Evolutionary conservation across 768 basidiomycete species (phyloP), one percentile per base, ranked within the genome.

Genomic region (Baorangia bicolor): DNA sequence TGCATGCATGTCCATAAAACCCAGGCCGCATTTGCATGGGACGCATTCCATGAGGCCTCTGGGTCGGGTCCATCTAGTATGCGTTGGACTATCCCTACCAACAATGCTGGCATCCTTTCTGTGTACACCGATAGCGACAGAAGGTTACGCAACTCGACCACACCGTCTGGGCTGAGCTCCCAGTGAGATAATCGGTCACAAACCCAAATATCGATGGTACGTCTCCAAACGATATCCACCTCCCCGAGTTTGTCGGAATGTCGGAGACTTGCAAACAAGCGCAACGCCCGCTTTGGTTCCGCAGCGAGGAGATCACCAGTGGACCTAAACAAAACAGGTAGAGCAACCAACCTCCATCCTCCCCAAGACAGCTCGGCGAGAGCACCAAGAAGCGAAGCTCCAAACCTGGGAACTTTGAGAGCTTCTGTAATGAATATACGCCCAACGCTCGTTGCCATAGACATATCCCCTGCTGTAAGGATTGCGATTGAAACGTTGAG

Each of bases 301-400:
- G 61, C 55, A 27, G 81, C 74, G 14, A 85, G 62, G 21, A 85
- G 63, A 44, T 75, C 75, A 4, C 75, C 70, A 2, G 80, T 81
- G 30, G 75, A 73, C 60, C 81, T 82, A 14, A 84, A 62, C n/a
- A 90, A 64, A 13, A 77, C 69, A 2, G 89, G 86, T 2, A 86
- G 65, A 14, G 81, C 87, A 11, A 91, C 68, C 31, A 83, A 74
- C 66, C 84, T 89, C 89, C 89, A 92, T 3, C 89, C 91, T 20
- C 83, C 82, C 88, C 90, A 93, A 0, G 76, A 77, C 5, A 86
- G 70, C 45, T 87, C 85, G 2, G 85, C 78, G 8, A 92, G 78
- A 5, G 80, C 74, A 0, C 85, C 84, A 28, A 83, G 78, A 5
- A 92, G 70, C 30, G 78, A 77, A 3, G 84, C 58, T 1, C 80